Conservation (phyloP, 495 filamentous ascomycete species). For the Trichoderma reesei region DNA sequence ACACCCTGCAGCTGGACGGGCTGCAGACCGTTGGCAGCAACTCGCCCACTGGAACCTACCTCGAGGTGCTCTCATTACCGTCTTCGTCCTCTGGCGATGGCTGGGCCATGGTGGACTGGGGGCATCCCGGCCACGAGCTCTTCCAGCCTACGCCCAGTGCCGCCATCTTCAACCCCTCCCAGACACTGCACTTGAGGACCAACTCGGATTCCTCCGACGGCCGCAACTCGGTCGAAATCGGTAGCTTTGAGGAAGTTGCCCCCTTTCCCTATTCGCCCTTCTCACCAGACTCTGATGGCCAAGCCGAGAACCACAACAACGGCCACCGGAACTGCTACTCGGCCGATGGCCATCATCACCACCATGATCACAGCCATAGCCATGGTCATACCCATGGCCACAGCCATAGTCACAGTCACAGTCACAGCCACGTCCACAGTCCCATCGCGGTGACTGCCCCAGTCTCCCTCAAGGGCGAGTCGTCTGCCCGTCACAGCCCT, state of each 20-base stretch:
- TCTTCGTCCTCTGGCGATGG: constrained; percentile 69
- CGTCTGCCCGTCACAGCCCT: constrained; percentile 46
- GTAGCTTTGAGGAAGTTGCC: constrained; percentile 72
- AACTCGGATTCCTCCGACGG: constrained; percentile 77
- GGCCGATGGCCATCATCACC: constrained; percentile 38
- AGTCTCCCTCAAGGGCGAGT: constrained; percentile 55
- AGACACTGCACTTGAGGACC: constrained; percentile 75
- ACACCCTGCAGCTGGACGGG: constrained; percentile 42
- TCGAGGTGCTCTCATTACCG: constrained; percentile 72
- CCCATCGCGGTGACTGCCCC: constrained; percentile 59
- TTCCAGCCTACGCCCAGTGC: constrained; percentile 38
- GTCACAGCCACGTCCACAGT: constrained; percentile 46
- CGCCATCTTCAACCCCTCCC: constrained; percentile 76
- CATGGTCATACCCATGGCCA: constrained; percentile 31
- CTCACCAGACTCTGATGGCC: constrained; percentile 55
- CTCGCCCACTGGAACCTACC: constrained; percentile 72
- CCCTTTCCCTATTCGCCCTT: constrained; percentile 64
- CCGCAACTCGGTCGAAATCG: constrained; percentile 48
- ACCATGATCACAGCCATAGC: constrained; percentile 34
- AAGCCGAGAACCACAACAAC: constrained; percentile 32
- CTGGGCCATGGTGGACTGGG: constrained; percentile 61
- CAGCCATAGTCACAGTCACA: constrained; percentile 41
- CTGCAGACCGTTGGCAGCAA: constrained; percentile 57
- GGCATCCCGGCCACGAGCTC: constrained; percentile 39
- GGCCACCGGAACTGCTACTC: constrained; percentile 44